phyloP scores from a whole-genome alignment of 805 yeast species.

The Ogataea parapolymorpha region DNA sequence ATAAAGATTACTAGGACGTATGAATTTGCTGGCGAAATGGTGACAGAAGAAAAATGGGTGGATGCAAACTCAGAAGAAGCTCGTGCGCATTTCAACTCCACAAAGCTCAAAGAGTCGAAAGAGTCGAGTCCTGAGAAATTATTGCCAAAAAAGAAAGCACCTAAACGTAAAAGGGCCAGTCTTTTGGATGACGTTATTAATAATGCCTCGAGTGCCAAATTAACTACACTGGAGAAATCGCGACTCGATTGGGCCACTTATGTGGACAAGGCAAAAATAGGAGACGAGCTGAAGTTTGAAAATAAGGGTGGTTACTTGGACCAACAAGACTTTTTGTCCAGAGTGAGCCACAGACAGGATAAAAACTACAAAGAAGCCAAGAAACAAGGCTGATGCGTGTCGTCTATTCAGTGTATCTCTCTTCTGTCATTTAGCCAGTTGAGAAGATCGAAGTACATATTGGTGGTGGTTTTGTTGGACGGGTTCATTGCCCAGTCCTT shows the following conservation, averaged over 20 bases:
- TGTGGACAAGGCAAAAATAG: conserved; percentile 81
- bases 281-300: conserved; percentile 74
- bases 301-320: conserved; percentile 91
- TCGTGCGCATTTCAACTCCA: conserved; percentile 65
- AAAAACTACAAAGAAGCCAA: conserved; percentile 43
- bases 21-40: conserved; percentile 84
- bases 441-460: conserved; percentile 70
- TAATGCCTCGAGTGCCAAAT: conserved; percentile 66
- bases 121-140: conserved; percentile 2
- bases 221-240: conserved; percentile 90
- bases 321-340: conserved; percentile 80
- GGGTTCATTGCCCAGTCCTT: conserved; percentile 56
- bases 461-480: conserved; percentile 46
- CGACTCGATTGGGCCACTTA: conserved; percentile 93
- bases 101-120: conserved; percentile 23
- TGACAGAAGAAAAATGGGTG: conserved; percentile 76
- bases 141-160: conserved; percentile 18
- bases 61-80: conserved; percentile 82
- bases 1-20: conserved; percentile 74
- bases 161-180: conserved; percentile 70
- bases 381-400: conserved; percentile 1
- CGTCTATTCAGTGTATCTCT: conserved; percentile 22
- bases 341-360: conserved; percentile 65
- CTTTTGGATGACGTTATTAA: conserved; percentile 72
- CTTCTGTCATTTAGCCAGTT: conserved; percentile 68